phyloP scores from a whole-genome alignment of 2,329 filamentous ascomycete genomes.

The Nannizziopsis barbatae region DNA sequence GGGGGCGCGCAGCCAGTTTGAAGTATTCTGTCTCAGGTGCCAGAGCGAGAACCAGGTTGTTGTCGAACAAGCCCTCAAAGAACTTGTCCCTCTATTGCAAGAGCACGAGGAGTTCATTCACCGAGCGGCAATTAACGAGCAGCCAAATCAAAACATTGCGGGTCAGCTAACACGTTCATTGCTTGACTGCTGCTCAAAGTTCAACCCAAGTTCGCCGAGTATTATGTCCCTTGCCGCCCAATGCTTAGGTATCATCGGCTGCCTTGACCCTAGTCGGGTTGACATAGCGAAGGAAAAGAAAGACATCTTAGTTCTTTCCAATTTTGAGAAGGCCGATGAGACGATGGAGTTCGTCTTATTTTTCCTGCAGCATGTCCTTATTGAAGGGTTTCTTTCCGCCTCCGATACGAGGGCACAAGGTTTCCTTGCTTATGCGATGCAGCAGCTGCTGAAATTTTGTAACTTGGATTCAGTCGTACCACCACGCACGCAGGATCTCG shows the following conservation, averaged over 20 bases:
- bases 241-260: conserved; percentile 80
- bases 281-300: conserved; percentile 67
- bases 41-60: conserved; percentile 77
- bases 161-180: conserved; percentile 62
- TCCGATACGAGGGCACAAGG: conserved; percentile 81
- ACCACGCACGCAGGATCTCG: conserved; percentile 41
- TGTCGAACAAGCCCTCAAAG: conserved; percentile 66
- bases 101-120: conserved; percentile 68
- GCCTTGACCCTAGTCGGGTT: conserved; percentile 79
- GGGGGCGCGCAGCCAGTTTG: conserved; percentile 55
- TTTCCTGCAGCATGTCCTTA: conserved; percentile 73
- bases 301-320: conserved; percentile 76
- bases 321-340: conserved; percentile 69
- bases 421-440: conserved; percentile 88
- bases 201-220: conserved; percentile 54
- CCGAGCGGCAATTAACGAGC: conserved; percentile 67
- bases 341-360: conserved; percentile 77
- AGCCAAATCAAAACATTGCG: conserved; percentile 60
- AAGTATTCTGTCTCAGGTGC: conserved; percentile 61
- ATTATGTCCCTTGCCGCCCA: conserved; percentile 66
- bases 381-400: conserved; percentile 82
- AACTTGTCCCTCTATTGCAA: conserved; percentile 63
- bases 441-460: conserved; percentile 71
- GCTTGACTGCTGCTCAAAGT: conserved; percentile 74
- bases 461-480: conserved; percentile 53